Conservation (phyloP, 75 land plant genomes). For the Larix kaempferi region DNA sequence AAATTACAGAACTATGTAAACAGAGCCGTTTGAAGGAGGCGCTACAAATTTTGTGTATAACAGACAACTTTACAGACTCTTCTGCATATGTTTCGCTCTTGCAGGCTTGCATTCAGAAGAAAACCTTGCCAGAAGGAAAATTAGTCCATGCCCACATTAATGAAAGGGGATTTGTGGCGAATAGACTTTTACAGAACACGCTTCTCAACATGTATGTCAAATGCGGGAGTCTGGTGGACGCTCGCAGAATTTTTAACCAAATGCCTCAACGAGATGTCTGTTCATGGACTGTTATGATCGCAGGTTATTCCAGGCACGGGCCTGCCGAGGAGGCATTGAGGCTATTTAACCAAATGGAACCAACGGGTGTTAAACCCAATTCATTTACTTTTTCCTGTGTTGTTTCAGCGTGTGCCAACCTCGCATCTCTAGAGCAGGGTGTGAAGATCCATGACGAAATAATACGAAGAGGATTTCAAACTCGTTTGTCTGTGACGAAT, state of each 20-base stretch:
- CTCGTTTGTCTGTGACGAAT: background rate
- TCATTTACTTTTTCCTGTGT: conserved; percentile 32
- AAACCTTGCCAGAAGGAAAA: background rate
- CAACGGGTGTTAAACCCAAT: conserved; percentile 27
- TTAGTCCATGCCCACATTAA: conserved; percentile 4
- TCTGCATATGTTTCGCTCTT: background rate
- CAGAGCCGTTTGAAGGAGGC: background rate
- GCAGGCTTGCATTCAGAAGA: background rate
- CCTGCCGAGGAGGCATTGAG: conserved; percentile 3
- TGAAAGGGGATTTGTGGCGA: background rate
- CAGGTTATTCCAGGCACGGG: conserved; percentile 12
- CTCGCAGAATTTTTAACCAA: conserved; percentile 24
- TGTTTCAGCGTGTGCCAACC: conserved; percentile 31
- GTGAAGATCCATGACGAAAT: conserved; percentile 20
- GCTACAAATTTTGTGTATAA: background rate
- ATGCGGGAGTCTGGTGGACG: conserved; percentile 18
- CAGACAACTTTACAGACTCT: background rate
- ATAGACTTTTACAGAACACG: background rate
- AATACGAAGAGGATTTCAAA: background rate
- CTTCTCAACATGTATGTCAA: conserved; percentile 15
- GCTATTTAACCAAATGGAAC: conserved; percentile 27
- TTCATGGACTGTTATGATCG: conserved; percentile 46
- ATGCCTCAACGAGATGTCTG: conserved; percentile 19
- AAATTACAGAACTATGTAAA: background rate
- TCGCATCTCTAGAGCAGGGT: conserved; percentile 21